Evolutionary conservation across 352 stramenopile species (phyloP), one percentile per base, ranked within the genome.

Genomic region (Discostella stelligera): DNA sequence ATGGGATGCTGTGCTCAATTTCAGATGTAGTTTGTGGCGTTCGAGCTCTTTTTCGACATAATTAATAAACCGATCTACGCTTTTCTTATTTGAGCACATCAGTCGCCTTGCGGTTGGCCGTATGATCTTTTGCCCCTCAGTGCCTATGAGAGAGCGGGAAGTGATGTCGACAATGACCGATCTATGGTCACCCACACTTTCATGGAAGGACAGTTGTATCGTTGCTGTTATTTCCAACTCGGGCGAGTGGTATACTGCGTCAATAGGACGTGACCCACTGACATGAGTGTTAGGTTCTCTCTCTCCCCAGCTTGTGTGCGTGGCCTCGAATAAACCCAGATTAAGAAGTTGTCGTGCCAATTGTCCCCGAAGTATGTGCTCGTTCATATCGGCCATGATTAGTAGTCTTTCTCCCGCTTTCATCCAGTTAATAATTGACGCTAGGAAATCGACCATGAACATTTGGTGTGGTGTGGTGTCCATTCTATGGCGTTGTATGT

Each of bases 401-500:
- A 55, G 49, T 55, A 55, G 16, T 13, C 16, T 18, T 4, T 55
- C 49, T 21, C 49, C 49, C 1, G 20, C 54, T 65, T 10, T 13
- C 16, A 6, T 39, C 9, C 4, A 73, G n/a, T 25, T 66, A 39
- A 8, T 9, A 52, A 2, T 58, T 8, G 6, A 73, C 18, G 25
- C 64, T 66, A 63, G 27, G 27, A 32, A 32, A 5, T 32, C 27
- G 5, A 32, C 5, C 27, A 32, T 32, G 27, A 32, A 32, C 8
- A 73, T 9, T 10, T 14, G 25, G 13, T 14, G 23, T 20, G 65
- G 65, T 9, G 32, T 56, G 1, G 21, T 20, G 3, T 54, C 7
- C 0, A 73, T 2, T 3, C 37, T 23, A 13, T 65, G 13, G 20
- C 66, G 6, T 27, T 66, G 39, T 5, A 73, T 66, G 39, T 73